Evolutionary conservation across 2,329 filamentous ascomycete species (phyloP).

Genomic region (Trichothecium sympodiale): DNA sequence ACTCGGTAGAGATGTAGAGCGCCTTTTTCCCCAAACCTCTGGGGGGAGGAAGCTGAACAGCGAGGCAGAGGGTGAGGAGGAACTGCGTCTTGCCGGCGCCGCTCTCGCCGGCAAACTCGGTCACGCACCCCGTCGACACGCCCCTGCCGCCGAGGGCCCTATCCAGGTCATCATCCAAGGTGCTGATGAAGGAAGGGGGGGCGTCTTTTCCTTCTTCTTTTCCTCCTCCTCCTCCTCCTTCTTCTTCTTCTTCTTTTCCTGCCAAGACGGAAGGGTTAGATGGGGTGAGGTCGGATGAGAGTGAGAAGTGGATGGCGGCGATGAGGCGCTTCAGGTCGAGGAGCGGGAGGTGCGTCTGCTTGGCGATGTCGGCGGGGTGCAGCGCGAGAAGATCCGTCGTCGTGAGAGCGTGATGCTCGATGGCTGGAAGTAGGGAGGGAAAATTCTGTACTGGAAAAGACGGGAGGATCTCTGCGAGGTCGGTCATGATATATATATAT

Average conservation of each 20-base stretch:
- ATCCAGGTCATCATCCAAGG: slow-evolving; percentile 66
- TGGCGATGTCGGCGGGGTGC: slow-evolving; percentile 72
- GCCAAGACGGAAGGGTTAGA: too few species aligned
- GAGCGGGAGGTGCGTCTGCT: slow-evolving; percentile 71
- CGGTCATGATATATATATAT: slow-evolving; percentile 50
- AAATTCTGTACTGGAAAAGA: slow-evolving; percentile 63
- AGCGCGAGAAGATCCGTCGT: slow-evolving; percentile 78
- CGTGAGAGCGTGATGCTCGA: slow-evolving; percentile 69
- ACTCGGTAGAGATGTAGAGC: slow-evolving; percentile 91
- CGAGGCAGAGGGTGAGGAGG: slow-evolving; percentile 71
- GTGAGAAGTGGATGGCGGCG: slow-evolving; percentile 51
- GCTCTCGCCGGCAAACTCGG: slow-evolving; percentile 86
- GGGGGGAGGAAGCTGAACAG: slow-evolving; percentile 70
- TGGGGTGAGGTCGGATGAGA: slow-evolving; percentile 51
- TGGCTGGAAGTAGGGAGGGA: slow-evolving; percentile 62
- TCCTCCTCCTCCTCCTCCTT: neutral
- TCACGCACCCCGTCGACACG: slow-evolving; percentile 68
- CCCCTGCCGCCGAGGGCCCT: slow-evolving; percentile 56
- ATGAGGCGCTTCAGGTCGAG: slow-evolving; percentile 68
- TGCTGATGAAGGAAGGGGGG: slow-evolving; percentile 52
- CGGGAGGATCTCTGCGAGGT: slow-evolving; percentile 75
- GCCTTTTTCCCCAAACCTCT: slow-evolving; percentile 57
- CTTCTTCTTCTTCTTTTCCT: too few species aligned
- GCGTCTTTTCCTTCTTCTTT: neutral
- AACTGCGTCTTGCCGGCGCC: slow-evolving; percentile 94